Evolutionary conservation across 2,329 filamentous ascomycete genomes (phyloP).

Genomic region (Zasmidium cellare): DNA sequence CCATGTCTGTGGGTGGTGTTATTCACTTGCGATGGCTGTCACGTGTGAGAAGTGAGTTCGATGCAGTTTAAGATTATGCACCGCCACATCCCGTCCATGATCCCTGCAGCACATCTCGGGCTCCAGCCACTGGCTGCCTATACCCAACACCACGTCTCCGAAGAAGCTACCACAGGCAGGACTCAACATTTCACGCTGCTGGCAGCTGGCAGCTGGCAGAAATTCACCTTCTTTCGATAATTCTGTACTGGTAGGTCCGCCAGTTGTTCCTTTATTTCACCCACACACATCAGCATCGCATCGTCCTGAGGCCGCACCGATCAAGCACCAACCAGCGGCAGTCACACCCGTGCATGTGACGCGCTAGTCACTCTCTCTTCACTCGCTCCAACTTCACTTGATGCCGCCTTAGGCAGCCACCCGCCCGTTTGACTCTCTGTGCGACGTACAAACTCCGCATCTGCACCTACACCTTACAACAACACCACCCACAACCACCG

Average conservation of each 20-base stretch:
- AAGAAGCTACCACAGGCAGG: too few species aligned
- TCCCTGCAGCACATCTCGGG: background rate
- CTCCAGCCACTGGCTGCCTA: background rate
- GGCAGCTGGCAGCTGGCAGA: too few species aligned
- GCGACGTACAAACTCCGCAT: background rate
- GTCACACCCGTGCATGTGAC: background rate
- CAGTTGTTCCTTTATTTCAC: background rate
- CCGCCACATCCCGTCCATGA: background rate
- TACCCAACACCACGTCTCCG: too few species aligned
- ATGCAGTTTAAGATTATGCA: background rate
- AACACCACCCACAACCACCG: background rate
- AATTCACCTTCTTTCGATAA: too few species aligned
- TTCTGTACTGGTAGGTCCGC: background rate
- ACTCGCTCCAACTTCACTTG: background rate
- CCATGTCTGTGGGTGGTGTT: conserved; percentile 5
- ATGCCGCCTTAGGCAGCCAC: background rate
- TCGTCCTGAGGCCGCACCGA: background rate
- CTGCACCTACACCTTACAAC: background rate
- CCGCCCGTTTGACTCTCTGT: background rate
- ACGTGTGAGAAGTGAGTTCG: background rate
- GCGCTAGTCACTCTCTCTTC: background rate
- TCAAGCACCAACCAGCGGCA: background rate
- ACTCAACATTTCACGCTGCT: too few species aligned
- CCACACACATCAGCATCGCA: background rate
- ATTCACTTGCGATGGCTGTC: background rate